These are phyloP conservation scores for Cladochytrium replicatum DNA, from an alignment of 192 early-diverging fungal genomes.

Conservation along the genomic window DNA sequence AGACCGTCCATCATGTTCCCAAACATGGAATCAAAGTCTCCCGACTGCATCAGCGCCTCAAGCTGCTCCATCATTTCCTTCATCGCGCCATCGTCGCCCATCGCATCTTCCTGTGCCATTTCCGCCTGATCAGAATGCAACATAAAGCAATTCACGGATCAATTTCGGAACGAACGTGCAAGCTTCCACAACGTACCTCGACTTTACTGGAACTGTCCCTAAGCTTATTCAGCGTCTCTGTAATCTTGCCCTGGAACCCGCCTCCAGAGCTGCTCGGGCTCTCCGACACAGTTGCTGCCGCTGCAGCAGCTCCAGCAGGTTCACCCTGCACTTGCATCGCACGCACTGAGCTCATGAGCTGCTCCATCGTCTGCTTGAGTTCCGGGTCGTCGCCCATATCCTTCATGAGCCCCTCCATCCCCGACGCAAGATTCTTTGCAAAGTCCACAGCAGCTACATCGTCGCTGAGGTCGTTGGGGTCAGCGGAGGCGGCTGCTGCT, in stretches of 20 bases:
- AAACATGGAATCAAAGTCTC: conserved; percentile 76
- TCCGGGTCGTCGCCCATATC: conserved; percentile 7
- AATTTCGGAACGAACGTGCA: not conserved
- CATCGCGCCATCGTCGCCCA: conserved; percentile 68
- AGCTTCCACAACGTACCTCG: conserved; percentile 55
- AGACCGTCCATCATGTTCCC: conserved; percentile 85
- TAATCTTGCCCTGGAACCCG: conserved; percentile 79
- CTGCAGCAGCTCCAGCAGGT: too few relatives aligned
- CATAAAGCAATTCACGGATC: too few relatives aligned
- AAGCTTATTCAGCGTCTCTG: conserved; percentile 81
- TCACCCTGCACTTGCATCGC: too few relatives aligned
- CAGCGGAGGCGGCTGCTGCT: too few relatives aligned
- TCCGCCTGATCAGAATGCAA: not conserved
- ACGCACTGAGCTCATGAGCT: conserved; percentile 49
- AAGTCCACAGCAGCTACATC: too few relatives aligned
- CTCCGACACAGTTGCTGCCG: too few relatives aligned
- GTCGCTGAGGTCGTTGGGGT: too few relatives aligned
- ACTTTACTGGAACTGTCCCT: conserved; percentile 76
- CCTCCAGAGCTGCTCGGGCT: too few relatives aligned
- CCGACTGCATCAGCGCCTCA: conserved; percentile 62
- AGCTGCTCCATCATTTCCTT: conserved; percentile 78
- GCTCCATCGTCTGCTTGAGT: conserved; percentile 21
- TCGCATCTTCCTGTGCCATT: not conserved
- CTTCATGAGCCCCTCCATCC: conserved; percentile 62
- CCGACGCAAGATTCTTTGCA: conserved; percentile 58